These are phyloP conservation scores for Cenchrus americanus DNA, from an alignment of 176 grass and related monocot genomes.

Conservation along the genomic window DNA sequence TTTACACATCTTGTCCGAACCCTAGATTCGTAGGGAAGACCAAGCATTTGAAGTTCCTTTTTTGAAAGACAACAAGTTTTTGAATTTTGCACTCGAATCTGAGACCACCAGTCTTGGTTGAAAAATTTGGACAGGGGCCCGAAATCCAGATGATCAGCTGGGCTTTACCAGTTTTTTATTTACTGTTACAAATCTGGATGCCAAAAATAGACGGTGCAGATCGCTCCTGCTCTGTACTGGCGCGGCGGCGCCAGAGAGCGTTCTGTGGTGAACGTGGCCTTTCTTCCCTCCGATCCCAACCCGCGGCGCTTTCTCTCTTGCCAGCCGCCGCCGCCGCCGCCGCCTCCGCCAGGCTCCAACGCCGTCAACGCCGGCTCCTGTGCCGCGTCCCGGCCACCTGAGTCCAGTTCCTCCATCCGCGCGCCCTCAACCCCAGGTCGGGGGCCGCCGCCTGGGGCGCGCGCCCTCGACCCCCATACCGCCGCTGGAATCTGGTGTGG, in stretches of 20 bases:
- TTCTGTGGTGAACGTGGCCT: conserved; percentile 5
- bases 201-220: neutral
- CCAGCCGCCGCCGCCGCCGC: neutral
- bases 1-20: neutral
- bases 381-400: neutral
- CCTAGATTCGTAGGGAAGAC: neutral
- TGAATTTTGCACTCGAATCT: too few species aligned
- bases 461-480: conserved; percentile 39
- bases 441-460: conserved; percentile 10
- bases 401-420: neutral
- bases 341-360: neutral
- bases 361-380: neutral
- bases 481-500: conserved; percentile 37
- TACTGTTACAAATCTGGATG: neutral
- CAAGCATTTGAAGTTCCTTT: neutral
- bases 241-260: neutral
- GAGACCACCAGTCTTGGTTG: too few species aligned
- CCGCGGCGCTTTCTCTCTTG: neutral
- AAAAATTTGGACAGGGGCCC: too few species aligned
- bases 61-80: neutral
- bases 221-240: neutral
- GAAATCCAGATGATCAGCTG: neutral
- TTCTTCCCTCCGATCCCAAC: conserved; percentile 12
- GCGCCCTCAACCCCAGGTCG: conserved; percentile 9
- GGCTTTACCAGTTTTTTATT: too few species aligned